Conservation (phyloP, 73 alveolate genomes). For the Paramecium caudatum region DNA sequence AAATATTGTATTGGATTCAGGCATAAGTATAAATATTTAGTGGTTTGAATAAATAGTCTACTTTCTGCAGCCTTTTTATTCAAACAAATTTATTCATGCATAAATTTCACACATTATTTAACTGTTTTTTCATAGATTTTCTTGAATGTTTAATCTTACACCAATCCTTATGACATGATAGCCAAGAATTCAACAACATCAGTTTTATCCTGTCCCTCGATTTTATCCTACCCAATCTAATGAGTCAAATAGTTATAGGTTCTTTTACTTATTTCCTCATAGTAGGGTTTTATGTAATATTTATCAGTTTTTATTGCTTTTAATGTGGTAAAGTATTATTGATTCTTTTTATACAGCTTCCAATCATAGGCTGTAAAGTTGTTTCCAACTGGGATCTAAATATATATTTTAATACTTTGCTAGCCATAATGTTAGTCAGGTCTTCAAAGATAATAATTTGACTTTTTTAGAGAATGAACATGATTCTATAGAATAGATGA, state of each 20-base stretch:
- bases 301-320: constrained; percentile 64
- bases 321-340: constrained; percentile 42
- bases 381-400: constrained; percentile 42
- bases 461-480: constrained; percentile 52
- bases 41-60: neutral
- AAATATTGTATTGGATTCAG: neutral
- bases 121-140: neutral
- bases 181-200: constrained; percentile 17
- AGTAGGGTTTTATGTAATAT: constrained; percentile 31
- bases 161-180: neutral
- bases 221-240: neutral
- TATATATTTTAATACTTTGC: neutral
- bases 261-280: constrained; percentile 38
- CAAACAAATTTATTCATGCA: neutral
- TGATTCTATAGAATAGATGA: constrained; percentile 68
- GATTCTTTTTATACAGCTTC: constrained; percentile 49
- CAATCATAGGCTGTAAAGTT: constrained; percentile 29
- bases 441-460: constrained; percentile 67
- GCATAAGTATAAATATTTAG: constrained; percentile 34
- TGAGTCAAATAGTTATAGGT: constrained; percentile 1
- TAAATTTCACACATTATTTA: neutral
- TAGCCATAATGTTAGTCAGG: constrained; percentile 70
- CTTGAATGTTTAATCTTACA: neutral
- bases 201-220: neutral
- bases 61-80: neutral